Evolutionary conservation across 2,329 filamentous ascomycete genomes (phyloP).

Genomic region (Nannizzia gypsea): DNA sequence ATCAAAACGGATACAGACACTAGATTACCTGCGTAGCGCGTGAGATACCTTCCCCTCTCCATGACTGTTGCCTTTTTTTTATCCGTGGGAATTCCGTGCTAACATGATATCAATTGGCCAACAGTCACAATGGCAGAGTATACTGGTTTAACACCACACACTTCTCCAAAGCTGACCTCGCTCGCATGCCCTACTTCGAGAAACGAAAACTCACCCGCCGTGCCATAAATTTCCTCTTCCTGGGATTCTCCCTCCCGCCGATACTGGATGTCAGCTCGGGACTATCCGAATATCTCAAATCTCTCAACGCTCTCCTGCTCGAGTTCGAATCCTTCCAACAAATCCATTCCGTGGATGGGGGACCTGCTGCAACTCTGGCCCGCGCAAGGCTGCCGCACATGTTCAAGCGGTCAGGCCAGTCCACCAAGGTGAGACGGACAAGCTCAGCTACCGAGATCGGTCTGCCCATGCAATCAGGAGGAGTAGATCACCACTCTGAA

Average conservation of each 20-base stretch:
- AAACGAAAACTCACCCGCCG: constrained; percentile 72
- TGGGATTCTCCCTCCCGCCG: constrained; percentile 80
- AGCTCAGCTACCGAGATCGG: constrained; percentile 51
- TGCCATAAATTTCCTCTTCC: constrained; percentile 84
- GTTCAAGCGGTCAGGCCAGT: constrained; percentile 56
- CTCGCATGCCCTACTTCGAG: constrained; percentile 75
- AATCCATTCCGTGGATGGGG: constrained; percentile 67
- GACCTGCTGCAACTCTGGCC: constrained; percentile 55
- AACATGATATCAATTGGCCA: neutral
- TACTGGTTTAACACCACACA: constrained; percentile 98
- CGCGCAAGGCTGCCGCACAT: constrained; percentile 72
- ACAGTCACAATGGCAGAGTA: constrained; percentile 78
- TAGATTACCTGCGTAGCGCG: constrained; percentile 89
- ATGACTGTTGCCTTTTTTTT: too few relatives aligned
- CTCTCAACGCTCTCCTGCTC: constrained; percentile 68
- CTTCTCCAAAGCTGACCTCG: constrained; percentile 71
- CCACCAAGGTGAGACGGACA: constrained; percentile 45
- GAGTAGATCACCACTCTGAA: constrained; percentile 32
- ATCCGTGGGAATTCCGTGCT: neutral
- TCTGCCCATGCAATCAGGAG: constrained; percentile 38
- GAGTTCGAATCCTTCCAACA: constrained; percentile 94
- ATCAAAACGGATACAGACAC: constrained; percentile 82
- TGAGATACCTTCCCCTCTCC: constrained; percentile 37
- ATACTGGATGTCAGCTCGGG: constrained; percentile 78
- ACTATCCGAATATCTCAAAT: constrained; percentile 73